phyloP scores from a whole-genome alignment of 768 basidiomycete genomes.

The Russula lepida region DNA sequence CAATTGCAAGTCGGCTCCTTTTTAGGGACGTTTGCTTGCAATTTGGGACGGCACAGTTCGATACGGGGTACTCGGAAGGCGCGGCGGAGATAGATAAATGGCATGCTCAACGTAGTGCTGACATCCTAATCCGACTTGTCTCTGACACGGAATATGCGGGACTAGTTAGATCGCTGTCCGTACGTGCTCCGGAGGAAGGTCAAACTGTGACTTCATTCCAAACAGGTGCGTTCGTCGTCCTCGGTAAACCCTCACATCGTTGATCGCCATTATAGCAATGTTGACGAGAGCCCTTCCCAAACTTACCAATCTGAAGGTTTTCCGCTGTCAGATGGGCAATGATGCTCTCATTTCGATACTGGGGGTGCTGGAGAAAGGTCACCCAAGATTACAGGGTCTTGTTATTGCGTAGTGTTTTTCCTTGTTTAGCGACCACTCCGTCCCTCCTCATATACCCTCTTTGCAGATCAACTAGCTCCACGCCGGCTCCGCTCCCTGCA shows the following conservation, averaged over 20 bases:
- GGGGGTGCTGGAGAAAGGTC: constrained; percentile 41
- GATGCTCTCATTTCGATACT: constrained; percentile 47
- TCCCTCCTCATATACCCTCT: not conserved
- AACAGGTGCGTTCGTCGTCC: constrained; percentile 36
- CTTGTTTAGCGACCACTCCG: not conserved
- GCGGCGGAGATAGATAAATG: constrained; percentile 36
- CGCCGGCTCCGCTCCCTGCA: not conserved
- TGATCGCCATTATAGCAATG: constrained; percentile 31
- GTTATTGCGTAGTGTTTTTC: constrained; percentile 30
- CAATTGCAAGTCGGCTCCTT: constrained; percentile 58
- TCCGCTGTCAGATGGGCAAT: constrained; percentile 50
- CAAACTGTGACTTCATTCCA: constrained; percentile 52
- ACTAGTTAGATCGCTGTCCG: constrained; percentile 47
- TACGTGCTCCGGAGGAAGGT: constrained; percentile 46
- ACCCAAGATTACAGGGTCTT: constrained; percentile 33
- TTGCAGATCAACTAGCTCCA: constrained; percentile 1
- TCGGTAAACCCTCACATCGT: not conserved
- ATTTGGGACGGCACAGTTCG: constrained; percentile 35
- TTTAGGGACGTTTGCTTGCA: constrained; percentile 59
- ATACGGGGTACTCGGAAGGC: constrained; percentile 25
- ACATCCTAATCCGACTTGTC: constrained; percentile 60
- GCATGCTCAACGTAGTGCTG: constrained; percentile 59
- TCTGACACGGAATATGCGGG: constrained; percentile 50
- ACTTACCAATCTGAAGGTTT: constrained; percentile 47
- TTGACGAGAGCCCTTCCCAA: constrained; percentile 60